These are phyloP conservation scores for Claviceps digitariae DNA, from an alignment of 2,329 filamentous ascomycete species.

Conservation along the genomic window DNA sequence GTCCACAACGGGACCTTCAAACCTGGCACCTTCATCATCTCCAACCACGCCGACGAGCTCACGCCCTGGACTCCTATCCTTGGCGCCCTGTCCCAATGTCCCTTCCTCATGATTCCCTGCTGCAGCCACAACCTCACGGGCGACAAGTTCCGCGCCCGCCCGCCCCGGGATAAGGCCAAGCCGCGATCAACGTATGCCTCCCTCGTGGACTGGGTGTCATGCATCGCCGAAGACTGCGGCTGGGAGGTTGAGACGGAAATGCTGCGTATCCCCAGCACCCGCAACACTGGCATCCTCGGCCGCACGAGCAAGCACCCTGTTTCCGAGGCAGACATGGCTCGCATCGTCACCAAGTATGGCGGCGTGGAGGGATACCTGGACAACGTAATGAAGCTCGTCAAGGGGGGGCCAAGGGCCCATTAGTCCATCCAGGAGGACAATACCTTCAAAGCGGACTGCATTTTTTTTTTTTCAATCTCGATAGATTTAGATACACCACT, in stretches of 20 bases:
- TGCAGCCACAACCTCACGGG: conserved; percentile 83
- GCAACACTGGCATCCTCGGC: conserved; percentile 73
- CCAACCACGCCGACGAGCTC: conserved; percentile 92
- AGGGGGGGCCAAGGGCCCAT: conserved; percentile 27
- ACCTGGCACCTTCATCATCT: conserved; percentile 75
- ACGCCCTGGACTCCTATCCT: conserved; percentile 93
- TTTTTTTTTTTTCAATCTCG: too few species aligned
- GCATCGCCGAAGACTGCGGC: conserved; percentile 57
- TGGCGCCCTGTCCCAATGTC: conserved; percentile 57
- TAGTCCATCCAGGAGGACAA: conserved; percentile 8
- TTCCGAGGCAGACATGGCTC: conserved; percentile 20
- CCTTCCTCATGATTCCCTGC: conserved; percentile 90
- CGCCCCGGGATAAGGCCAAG: conserved; percentile 35
- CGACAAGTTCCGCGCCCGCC: conserved; percentile 53
- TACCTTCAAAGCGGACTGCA: neutral
- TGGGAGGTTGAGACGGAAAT: conserved; percentile 72
- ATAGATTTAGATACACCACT: too few species aligned
- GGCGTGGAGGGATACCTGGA: conserved; percentile 44
- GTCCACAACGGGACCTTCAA: conserved; percentile 54
- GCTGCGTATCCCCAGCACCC: conserved; percentile 80
- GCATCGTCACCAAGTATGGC: conserved; percentile 36
- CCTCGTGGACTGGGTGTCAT: conserved; percentile 64
- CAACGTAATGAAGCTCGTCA: conserved; percentile 49
- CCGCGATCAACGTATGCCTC: conserved; percentile 64
- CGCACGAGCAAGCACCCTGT: conserved; percentile 7